Evolutionary conservation across 306 rosid species (phyloP).

Genomic region (Prunus padus): DNA sequence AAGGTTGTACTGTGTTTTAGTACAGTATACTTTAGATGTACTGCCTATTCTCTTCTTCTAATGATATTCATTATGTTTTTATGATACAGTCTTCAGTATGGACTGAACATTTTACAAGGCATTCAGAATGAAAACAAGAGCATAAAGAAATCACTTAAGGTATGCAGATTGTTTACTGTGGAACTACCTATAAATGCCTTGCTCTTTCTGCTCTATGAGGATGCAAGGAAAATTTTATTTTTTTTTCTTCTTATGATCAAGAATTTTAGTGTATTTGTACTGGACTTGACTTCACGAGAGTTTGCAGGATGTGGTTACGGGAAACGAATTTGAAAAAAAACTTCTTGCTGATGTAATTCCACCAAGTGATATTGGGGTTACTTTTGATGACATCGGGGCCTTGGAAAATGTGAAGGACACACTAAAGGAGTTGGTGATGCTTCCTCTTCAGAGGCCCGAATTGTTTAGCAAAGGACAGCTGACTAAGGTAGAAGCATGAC

Average conservation of each 20-base stretch:
- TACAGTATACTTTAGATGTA: background rate
- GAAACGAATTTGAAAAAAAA: slow-evolving; percentile 91
- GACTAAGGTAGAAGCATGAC: slow-evolving; percentile 54
- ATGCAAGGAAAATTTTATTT: background rate
- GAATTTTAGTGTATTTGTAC: background rate
- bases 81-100: slow-evolving; percentile 68
- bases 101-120: slow-evolving; percentile 67
- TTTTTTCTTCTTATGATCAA: background rate
- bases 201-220: background rate
- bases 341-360: slow-evolving; percentile 92
- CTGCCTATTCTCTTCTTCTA: background rate
- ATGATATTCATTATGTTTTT: slow-evolving; percentile 25
- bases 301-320: slow-evolving; percentile 87
- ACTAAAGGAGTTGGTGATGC: slow-evolving; percentile 95
- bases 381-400: slow-evolving; percentile 95
- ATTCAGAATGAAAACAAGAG: slow-evolving; percentile 75
- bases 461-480: slow-evolving; percentile 87
- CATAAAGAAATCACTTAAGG: slow-evolving; percentile 78
- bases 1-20: slow-evolving; percentile 43
- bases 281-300: background rate
- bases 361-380: slow-evolving; percentile 84
- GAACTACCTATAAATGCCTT: background rate
- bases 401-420: slow-evolving; percentile 96
- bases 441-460: slow-evolving; percentile 95
- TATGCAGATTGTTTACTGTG: slow-evolving; percentile 17